Conservation (phyloP, 495 filamentous ascomycete species). For the Neurospora sp. region DNA sequence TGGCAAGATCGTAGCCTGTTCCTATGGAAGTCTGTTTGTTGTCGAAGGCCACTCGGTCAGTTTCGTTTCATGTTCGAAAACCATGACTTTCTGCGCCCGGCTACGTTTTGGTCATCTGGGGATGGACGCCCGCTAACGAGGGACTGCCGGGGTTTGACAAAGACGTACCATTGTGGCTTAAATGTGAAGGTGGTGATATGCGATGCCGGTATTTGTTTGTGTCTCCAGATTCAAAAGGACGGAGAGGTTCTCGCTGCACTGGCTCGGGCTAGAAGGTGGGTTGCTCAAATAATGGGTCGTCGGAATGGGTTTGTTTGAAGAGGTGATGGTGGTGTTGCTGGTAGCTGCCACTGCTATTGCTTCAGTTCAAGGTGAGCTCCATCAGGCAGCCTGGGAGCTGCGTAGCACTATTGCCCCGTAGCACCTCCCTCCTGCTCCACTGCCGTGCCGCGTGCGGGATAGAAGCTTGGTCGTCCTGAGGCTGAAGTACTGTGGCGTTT, state of each 20-base stretch:
- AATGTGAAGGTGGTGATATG: neutral
- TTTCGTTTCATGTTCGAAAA: neutral
- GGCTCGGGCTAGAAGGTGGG: neutral
- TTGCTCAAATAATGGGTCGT: neutral
- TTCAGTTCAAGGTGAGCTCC: neutral
- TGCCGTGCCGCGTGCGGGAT: neutral
- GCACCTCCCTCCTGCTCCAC: neutral
- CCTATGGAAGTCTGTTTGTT: constrained; percentile 85
- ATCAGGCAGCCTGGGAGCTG: constrained; percentile 6
- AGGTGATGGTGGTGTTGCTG: constrained; percentile 2
- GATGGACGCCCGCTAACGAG: neutral
- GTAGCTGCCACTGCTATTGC: neutral
- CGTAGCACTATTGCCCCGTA: neutral
- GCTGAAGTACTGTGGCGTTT: neutral
- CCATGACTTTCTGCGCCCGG: neutral
- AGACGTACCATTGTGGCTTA: constrained; percentile 13
- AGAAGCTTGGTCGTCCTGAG: neutral
- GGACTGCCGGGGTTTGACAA: neutral
- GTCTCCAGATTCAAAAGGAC: neutral
- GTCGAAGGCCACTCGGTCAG: neutral
- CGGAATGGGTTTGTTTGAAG: constrained; percentile 1
- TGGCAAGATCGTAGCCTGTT: constrained; percentile 97
- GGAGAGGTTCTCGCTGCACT: neutral
- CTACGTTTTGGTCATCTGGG: neutral
- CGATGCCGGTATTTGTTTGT: neutral